Evolutionary conservation across 345 rosid genomes (phyloP), one percentile per base, ranked within the genome.

Genomic region (Ceriops zippeliana): DNA sequence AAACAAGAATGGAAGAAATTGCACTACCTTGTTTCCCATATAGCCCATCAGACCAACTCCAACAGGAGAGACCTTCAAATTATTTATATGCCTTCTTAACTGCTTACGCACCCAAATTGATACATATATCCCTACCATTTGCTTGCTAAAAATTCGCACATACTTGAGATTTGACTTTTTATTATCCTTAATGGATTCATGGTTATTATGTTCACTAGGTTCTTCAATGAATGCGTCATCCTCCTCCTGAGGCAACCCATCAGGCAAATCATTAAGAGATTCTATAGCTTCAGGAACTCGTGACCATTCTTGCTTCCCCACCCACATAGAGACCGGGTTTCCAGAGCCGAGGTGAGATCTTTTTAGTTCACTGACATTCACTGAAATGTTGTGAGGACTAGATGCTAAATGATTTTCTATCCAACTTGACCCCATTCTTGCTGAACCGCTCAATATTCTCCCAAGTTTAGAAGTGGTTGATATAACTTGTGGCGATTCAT

Each of bases 31-130:
- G 86, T 96, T 96, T 75, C 99, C 98, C 93, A 96, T 82, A 82
- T 92, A 96, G 28, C 99, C 99, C 99, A 96, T 96, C 34, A 96
- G 87, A 52, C 99, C 99, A 65, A 96, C 89, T 79, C 99, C 99
- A 51, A 96, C 99, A 0, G 89, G 96, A 37, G 98, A 90, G 72
- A 96, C 99, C 83, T 81, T 82, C 80, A 96, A 71, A 68, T 96
- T 90, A 84, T 92, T 92, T 72, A 96, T 84, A 59, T 87, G 98
- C 68, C 88, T 82, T 82, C 99, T 86, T 73, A 96, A 79, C 75
- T 87, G 78, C 76, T 86, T 80, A 13, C 95, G 86, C 78, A 90
- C 95, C 99, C 99, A 96, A 69, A 96, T 63, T 10, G 99, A 96
- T 58, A 96, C 77, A 67, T 96, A 90, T 61, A 96, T 92, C 59